Evolutionary conservation across 2,329 filamentous ascomycete species (phyloP), one percentile per base, ranked within the genome.

Genomic region (Trichoderma breve): DNA sequence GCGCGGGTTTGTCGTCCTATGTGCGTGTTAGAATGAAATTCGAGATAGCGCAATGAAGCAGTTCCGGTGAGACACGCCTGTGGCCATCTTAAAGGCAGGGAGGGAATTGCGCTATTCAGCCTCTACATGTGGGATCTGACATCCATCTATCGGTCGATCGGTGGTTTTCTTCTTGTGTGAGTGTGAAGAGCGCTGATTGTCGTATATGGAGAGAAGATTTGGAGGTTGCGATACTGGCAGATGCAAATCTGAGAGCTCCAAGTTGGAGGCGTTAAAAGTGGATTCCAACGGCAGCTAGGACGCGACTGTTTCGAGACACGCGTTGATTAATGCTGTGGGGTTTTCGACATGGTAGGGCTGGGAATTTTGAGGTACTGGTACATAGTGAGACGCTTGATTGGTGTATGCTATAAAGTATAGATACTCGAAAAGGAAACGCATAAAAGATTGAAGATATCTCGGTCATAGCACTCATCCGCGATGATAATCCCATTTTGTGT

Each of bases 1-100:
- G 88, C 87, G 75, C 89, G 88, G 77, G 84, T 86, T 88, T 81
- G 79, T 68, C 79, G 79, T 74, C 79, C 81, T 80, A 30, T 32
- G 14, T 36, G 47, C 15, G 1, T 12, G 39, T 70, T 70, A 70
- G 67, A 61, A 61, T 36, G 39, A 26, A 21, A 14, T 14, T 18
- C 39, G 0, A 53, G 39, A 53, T 53, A 9, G 57, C 36, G 55
- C 66, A 69, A 69, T 6, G 64, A 24, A 67, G 32, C 51, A 15
- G 14, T 51, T 47, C n/a, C 12, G 43, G 14, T 9, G 11, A 55
- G 58, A 39, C 78, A 78, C 77, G 77, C 82, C 79, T 75, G 79
- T 81, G 51, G 81, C 80, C 82, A 83, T 83, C 72, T 34, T 75
- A 71, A 58, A 32, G 7, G 62, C 32, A 61, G 57, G 34, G 32